These are phyloP conservation scores for Opeltia flavorubescens DNA, from an alignment of 495 filamentous ascomycete genomes.

Conservation along the genomic window DNA sequence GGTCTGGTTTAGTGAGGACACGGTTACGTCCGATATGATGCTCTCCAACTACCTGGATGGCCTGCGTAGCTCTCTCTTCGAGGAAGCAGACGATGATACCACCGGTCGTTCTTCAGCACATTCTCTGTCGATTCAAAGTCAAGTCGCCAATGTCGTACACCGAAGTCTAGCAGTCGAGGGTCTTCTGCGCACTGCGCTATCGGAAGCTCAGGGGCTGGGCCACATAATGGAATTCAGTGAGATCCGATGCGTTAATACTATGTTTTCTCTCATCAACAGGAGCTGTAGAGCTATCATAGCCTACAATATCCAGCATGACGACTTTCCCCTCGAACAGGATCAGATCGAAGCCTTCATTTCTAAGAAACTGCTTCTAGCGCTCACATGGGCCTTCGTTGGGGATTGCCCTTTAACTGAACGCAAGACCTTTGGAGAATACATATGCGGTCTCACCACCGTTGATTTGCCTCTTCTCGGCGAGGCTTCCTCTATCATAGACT, in stretches of 20 bases:
- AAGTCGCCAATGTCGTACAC: constrained; percentile 63
- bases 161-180: constrained; percentile 61
- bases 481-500: constrained; percentile 81
- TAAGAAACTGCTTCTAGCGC: constrained; percentile 80
- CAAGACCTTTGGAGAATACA: constrained; percentile 72
- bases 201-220: constrained; percentile 59
- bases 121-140: constrained; percentile 57
- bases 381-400: constrained; percentile 89
- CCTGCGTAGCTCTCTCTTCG: constrained; percentile 66
- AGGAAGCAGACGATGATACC: constrained; percentile 85
- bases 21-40: constrained; percentile 85
- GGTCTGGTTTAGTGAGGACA: constrained; percentile 99
- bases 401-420: constrained; percentile 85
- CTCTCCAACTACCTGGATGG: constrained; percentile 77
- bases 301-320: constrained; percentile 84
- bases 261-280: constrained; percentile 93
- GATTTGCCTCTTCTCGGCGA: constrained; percentile 64
- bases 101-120: constrained; percentile 67
- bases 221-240: constrained; percentile 98
- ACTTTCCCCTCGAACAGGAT: constrained; percentile 82
- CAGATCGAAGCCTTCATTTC: constrained; percentile 79
- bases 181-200: constrained; percentile 63
- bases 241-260: constrained; percentile 75
- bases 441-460: constrained; percentile 66
- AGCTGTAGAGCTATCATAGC: constrained; percentile 80